These are phyloP conservation scores for Neurospora hispaniola DNA, from an alignment of 495 filamentous ascomycete species.

Conservation along the genomic window DNA sequence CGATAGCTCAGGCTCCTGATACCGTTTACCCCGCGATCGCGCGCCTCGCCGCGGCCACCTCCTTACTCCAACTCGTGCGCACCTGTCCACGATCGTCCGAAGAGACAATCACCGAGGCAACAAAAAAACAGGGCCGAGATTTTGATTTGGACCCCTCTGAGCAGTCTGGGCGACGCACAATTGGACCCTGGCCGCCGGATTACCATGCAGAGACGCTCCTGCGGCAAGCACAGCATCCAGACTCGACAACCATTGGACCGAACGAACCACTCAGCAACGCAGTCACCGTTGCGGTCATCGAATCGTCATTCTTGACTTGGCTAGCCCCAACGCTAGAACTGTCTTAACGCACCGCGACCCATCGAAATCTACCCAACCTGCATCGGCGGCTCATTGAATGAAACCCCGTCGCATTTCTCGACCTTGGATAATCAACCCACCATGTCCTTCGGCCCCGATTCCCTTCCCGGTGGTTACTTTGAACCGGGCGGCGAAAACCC, in stretches of 20 bases:
- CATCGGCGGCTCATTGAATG: not conserved
- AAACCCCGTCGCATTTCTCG: not conserved
- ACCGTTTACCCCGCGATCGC: not conserved
- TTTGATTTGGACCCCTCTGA: not conserved
- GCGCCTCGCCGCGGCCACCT: not conserved
- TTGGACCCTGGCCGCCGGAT: not conserved
- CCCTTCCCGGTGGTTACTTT: conserved; percentile 38
- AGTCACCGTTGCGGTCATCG: not conserved
- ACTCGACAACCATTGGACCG: not conserved
- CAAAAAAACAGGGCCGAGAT: not conserved
- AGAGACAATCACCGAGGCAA: not conserved
- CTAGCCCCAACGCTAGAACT: not conserved
- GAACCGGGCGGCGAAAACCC: conserved; percentile 24
- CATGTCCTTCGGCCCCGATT: conserved; percentile 34
- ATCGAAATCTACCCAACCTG: not conserved
- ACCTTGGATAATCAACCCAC: conserved; percentile 1
- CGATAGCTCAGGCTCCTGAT: not conserved
- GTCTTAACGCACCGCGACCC: not conserved
- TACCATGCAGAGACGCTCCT: not conserved
- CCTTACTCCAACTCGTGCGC: not conserved
- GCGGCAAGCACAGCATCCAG: not conserved
- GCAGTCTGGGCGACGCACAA: not conserved
- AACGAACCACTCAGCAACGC: not conserved
- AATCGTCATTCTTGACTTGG: not conserved
- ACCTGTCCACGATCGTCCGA: not conserved